Percentiles rank a stretch among this genome's conserved stretches.
These are phyloP conservation scores for Epichloe hybrida DNA, from an alignment of 2,329 filamentous ascomycete genomes.

Conservation along the genomic window DNA sequence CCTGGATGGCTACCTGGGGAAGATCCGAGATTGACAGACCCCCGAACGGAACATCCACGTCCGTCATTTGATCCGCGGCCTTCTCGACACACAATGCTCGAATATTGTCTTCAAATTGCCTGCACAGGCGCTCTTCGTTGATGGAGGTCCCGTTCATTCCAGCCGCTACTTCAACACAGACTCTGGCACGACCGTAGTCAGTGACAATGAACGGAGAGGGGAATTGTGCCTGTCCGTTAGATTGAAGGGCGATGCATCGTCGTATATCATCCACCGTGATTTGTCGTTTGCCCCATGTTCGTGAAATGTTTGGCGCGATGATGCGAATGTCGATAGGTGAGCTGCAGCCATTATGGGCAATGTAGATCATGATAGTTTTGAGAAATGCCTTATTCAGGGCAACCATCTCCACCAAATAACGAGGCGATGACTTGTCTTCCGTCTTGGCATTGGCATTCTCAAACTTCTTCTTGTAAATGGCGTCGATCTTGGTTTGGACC, in stretches of 20 bases:
- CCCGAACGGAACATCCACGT: conserved; percentile 35
- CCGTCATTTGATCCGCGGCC: conserved; percentile 16
- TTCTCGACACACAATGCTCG: conserved; percentile 28
- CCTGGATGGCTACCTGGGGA: conserved; percentile 22
- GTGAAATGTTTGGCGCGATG: conserved; percentile 48
- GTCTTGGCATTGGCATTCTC: conserved; percentile 18
- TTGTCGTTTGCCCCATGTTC: conserved; percentile 58
- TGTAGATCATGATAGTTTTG: conserved; percentile 53
- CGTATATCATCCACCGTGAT: conserved; percentile 54
- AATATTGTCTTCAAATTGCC: conserved; percentile 40
- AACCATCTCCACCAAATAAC: conserved; percentile 44
- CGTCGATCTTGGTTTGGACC: conserved; percentile 26
- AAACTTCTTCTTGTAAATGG: conserved; percentile 9
- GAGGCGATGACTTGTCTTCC: conserved; percentile 25
- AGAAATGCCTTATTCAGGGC: conserved; percentile 54
- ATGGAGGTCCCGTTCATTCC: conserved; percentile 24
- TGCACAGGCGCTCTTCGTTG: conserved; percentile 38
- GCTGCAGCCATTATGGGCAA: conserved; percentile 51
- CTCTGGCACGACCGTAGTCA: conserved; percentile 39
- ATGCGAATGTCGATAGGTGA: conserved; percentile 50
- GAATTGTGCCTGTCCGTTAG: conserved; percentile 16
- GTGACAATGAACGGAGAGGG: conserved; percentile 29
- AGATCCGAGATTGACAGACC: conserved; percentile 36
- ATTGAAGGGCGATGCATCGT: conserved; percentile 50
- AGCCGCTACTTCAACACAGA: conserved; percentile 44